Conservation (phyloP, 106 monocot species). For the Dioscorea zingiberensis region DNA sequence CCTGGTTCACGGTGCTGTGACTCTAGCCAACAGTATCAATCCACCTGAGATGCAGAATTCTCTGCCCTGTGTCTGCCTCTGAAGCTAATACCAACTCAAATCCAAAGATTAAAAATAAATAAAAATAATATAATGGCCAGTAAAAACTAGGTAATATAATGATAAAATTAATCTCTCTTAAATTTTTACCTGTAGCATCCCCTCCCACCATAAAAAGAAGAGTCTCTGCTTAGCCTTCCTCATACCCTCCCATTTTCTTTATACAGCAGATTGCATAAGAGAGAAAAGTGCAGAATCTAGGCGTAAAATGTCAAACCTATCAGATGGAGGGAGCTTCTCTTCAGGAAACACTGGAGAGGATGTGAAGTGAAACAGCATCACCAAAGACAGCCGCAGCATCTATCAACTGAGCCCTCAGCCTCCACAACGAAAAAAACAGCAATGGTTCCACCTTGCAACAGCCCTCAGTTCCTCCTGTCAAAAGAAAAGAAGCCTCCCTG, state of each 20-base stretch:
- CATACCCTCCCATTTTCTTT: neutral
- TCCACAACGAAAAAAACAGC: neutral
- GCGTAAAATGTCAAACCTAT: neutral
- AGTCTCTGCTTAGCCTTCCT: too few relatives aligned
- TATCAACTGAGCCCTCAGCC: too few relatives aligned
- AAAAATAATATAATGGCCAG: neutral
- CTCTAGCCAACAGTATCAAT: too few relatives aligned
- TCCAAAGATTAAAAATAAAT: too few relatives aligned
- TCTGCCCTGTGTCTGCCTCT: too few relatives aligned
- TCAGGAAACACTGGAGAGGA: neutral
- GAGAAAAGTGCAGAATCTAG: neutral
- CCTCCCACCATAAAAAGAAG: too few relatives aligned
- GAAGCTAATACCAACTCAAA: too few relatives aligned
- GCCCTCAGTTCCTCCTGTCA: neutral
- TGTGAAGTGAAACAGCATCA: too few relatives aligned
- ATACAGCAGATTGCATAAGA: neutral
- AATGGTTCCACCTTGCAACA: neutral
- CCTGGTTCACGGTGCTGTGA: too few relatives aligned
- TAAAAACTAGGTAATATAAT: neutral
- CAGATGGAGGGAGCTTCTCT: neutral
- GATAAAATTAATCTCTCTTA: neutral
- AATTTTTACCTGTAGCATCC: neutral
- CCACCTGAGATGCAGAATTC: too few relatives aligned
- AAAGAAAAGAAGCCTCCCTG: slow-evolving; percentile 9
- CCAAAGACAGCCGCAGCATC: too few relatives aligned